Conservation (phyloP, 352 stramenopile genomes). For the Globisporangium cystogenes region DNA sequence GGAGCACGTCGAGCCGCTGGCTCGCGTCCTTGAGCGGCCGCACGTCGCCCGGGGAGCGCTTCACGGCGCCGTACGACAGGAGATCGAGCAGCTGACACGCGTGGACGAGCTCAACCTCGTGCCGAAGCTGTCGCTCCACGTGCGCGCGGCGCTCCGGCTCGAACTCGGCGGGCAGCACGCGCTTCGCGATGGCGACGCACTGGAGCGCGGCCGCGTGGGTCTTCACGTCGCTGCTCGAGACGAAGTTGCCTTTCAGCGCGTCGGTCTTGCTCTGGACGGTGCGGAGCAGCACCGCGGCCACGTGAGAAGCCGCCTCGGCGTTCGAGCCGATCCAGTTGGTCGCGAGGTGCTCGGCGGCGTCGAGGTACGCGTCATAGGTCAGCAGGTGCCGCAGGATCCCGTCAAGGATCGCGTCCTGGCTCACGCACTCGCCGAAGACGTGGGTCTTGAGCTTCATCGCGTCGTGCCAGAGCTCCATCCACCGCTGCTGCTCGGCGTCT, state of each 20-base stretch:
- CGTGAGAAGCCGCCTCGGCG: constrained; percentile 30
- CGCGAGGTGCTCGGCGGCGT: constrained; percentile 36
- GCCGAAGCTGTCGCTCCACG: constrained; percentile 20
- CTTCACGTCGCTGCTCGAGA: constrained; percentile 20
- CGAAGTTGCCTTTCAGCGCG: constrained; percentile 24
- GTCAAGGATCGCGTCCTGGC: constrained; percentile 48
- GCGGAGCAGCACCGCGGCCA: constrained; percentile 33
- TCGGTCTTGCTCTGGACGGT: constrained; percentile 28
- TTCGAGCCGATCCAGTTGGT: constrained; percentile 50
- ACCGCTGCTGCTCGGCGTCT: constrained; percentile 17
- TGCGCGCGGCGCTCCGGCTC: constrained; percentile 18
- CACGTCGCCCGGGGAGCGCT: constrained; percentile 26
- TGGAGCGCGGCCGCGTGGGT: constrained; percentile 22
- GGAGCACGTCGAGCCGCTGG: constrained; percentile 33
- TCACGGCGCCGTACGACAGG: constrained; percentile 49
- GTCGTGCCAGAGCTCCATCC: constrained; percentile 56
- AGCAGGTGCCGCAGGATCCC: constrained; percentile 51
- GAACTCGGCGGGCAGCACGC: constrained; percentile 26
- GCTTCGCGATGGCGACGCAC: constrained; percentile 27
- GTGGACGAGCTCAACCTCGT: constrained; percentile 27
- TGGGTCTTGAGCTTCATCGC: constrained; percentile 66
- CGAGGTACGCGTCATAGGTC: constrained; percentile 15
- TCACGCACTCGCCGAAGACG: constrained; percentile 54
- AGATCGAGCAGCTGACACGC: constrained; percentile 52
- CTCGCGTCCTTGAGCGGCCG: constrained; percentile 13